phyloP scores from a whole-genome alignment of 1,284 basidiomycete species.

The Neolentinus lepideus region DNA sequence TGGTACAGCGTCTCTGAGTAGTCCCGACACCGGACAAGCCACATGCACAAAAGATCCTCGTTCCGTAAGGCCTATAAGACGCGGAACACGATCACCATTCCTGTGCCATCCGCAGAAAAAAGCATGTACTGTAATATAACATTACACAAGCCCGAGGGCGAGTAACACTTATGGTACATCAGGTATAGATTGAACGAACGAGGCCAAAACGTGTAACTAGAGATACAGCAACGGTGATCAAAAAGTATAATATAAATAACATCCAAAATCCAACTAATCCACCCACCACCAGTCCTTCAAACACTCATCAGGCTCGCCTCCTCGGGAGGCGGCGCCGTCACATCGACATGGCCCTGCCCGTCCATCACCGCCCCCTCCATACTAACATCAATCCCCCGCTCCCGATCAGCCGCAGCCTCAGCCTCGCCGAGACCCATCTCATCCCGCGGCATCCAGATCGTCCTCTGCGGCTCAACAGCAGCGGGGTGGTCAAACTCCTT shows the following conservation, averaged over 20 bases:
- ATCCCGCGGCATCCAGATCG: constrained; percentile 80
- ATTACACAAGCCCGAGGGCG: no score
- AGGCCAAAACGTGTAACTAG: neutral
- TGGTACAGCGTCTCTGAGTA: no score
- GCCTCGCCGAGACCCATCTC: constrained; percentile 56
- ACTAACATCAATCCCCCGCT: constrained; percentile 52
- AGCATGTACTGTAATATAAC: no score
- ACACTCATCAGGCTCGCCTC: constrained; percentile 4
- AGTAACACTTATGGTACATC: no score
- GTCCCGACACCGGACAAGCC: no score
- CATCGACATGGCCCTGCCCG: constrained; percentile 61
- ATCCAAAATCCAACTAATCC: neutral
- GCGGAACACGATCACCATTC: no score
- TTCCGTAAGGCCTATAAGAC: no score
- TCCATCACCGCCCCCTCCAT: constrained; percentile 55
- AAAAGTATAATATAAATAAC: neutral
- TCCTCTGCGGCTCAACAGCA: constrained; percentile 61
- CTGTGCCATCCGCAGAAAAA: no score
- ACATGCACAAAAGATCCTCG: no score
- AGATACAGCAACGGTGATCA: neutral
- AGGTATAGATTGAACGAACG: neutral
- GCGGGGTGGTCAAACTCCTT: constrained; percentile 77
- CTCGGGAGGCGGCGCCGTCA: constrained; percentile 35
- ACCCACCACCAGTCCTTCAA: neutral
- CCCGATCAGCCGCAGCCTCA: constrained; percentile 53